Evolutionary conservation across 2,329 filamentous ascomycete species (phyloP).

Genomic region (Phaeosphaeria sp.): DNA sequence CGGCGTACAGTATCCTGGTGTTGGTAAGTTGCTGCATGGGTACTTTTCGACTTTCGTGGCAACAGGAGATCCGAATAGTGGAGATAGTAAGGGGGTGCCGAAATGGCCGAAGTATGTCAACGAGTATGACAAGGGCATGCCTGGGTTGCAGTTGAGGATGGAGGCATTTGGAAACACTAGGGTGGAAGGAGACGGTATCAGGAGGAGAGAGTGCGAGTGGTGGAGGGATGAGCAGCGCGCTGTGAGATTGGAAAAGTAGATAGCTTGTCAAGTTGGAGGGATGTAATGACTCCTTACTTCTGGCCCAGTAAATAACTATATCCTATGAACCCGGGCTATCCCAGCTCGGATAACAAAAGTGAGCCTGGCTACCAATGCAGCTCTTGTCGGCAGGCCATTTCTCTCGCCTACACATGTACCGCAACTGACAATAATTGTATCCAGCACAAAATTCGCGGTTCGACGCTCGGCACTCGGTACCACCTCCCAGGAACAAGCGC

Average conservation of each 20-base stretch:
- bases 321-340: neutral
- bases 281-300: neutral
- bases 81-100: conserved; percentile 26
- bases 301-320: neutral
- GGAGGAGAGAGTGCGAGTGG: conserved; percentile 36
- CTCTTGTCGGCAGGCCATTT: conserved; percentile 5
- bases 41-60: conserved; percentile 52
- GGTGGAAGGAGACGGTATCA: conserved; percentile 32
- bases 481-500: conserved; percentile 3
- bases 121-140: conserved; percentile 8
- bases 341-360: conserved; percentile 7
- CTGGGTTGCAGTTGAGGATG: conserved; percentile 28
- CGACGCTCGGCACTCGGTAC: neutral
- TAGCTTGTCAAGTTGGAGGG: neutral
- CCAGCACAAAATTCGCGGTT: conserved; percentile 6
- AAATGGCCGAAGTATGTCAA: conserved; percentile 50
- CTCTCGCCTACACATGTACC: conserved; percentile 4
- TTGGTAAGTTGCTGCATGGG: conserved; percentile 48
- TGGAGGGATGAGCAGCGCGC: conserved; percentile 30
- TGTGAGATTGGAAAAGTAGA: conserved; percentile 30
- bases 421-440: conserved; percentile 5
- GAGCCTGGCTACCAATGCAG: conserved; percentile 1
- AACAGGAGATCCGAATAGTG: conserved; percentile 48
- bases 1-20: conserved; percentile 45
- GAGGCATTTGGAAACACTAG: conserved; percentile 32